Evolutionary conservation across 2,329 filamentous ascomycete genomes (phyloP), one percentile per base, ranked within the genome.

Genomic region (Dactylellina drechsleri): DNA sequence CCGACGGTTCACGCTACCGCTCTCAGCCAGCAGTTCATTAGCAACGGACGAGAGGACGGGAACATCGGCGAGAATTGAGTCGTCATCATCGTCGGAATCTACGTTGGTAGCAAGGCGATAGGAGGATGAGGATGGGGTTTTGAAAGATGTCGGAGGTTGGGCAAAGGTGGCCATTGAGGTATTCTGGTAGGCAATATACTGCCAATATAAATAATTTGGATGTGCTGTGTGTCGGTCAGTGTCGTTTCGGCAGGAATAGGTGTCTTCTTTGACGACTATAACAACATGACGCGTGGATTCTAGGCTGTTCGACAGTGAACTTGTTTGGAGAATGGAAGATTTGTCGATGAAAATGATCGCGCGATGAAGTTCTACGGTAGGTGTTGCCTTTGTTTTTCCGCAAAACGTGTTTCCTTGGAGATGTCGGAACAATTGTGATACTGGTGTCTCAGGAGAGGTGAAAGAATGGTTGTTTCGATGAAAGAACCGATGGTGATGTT

Each of bases 11-110:
- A 66, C 15, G 53, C 59, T 59, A 31, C 66, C 62, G 23, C 62
- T 66, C 53, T 76, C 66, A n/a, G 66, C 72, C 20, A 76, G 60
- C 31, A 76, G 66, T 36, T 71, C 66, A 43, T 76, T 76, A 47
- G 72, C 72, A 13, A 76, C 66, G 10, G 65, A 70, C 13, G 66
- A 70, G 60, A 76, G 72, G 56, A 70, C 66, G 12, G 72, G 72
- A 36, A 76, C 40, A 59, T 76, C 66, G n/a, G 58, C 72, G 31
- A 70, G 54, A 15, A 75, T 58, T 8, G 62, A 67, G 18, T 76
- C 72, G 41, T 76, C 72, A 28, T 74, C 62, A 40, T 62, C 66
- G 13, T 71, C 66, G 31, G 72, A 76, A 49, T 76, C 72, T 4
- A 56, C 71, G 23, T 52, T 59, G 53, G 71, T 26, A 49, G 70